Conservation (phyloP, 768 basidiomycete species). For the Hemileccinum rubropunctum region DNA sequence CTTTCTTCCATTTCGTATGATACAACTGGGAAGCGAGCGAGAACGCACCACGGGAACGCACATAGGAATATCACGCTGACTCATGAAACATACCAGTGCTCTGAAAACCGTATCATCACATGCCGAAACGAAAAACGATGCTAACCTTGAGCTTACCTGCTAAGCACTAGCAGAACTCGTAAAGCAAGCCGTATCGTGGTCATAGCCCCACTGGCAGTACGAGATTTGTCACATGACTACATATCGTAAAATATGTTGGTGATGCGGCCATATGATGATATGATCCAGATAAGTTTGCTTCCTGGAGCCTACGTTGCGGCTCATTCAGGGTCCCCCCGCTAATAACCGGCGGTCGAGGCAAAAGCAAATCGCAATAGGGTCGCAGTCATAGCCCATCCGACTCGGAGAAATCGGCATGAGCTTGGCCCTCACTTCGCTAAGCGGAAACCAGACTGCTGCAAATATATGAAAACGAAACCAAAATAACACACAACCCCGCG, state of each 20-base stretch:
- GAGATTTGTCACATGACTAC: too few relatives aligned
- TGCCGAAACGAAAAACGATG: too few relatives aligned
- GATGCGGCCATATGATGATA: too few relatives aligned
- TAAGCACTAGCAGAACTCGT: too few relatives aligned
- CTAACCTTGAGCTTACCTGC: not conserved
- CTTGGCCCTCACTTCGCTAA: conserved; percentile 21
- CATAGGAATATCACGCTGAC: not conserved
- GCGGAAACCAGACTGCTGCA: not conserved
- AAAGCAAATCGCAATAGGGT: conserved; percentile 2
- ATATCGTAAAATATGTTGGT: too few relatives aligned
- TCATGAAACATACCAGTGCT: not conserved
- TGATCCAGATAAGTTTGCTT: too few relatives aligned
- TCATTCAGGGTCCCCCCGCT: not conserved
- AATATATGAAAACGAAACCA: not conserved
- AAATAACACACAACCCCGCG: not conserved
- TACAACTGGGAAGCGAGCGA: not conserved
- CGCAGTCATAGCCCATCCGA: too few relatives aligned
- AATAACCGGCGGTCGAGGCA: conserved; percentile 3
- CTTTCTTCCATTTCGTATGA: not conserved
- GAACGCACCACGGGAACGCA: not conserved
- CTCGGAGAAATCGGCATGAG: conserved; percentile 12
- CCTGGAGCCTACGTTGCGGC: too few relatives aligned
- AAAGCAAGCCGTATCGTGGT: too few relatives aligned
- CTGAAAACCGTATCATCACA: too few relatives aligned
- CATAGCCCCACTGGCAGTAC: too few relatives aligned